A percentile compares a stretch with the other conserved stretches of the same genome.
These are phyloP conservation scores for Panicum hallii DNA, from an alignment of 202 grass and related monocot species.

Conservation along the genomic window DNA sequence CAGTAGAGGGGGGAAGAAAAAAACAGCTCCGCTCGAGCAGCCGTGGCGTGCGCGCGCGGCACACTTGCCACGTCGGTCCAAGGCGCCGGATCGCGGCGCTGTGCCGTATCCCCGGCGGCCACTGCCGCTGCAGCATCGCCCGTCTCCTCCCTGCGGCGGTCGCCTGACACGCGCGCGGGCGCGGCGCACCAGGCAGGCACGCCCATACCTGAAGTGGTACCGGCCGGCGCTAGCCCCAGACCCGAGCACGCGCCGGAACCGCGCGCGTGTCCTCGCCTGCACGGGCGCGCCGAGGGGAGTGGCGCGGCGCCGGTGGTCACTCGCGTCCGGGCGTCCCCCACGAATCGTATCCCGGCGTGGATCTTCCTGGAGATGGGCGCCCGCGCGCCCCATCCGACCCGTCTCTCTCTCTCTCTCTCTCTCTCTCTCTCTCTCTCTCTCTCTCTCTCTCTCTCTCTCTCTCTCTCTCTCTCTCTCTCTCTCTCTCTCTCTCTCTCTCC, in stretches of 20 bases:
- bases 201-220: conserved; percentile 19
- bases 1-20: no score
- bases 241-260: no score
- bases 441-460: no score
- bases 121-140: not conserved
- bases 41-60: no score
- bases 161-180: not conserved
- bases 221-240: not conserved
- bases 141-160: not conserved
- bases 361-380: conserved; percentile 25
- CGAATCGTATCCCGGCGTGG: not conserved
- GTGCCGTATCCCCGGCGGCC: no score
- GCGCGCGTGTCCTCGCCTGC: no score
- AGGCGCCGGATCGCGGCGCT: not conserved
- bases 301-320: no score
- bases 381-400: not conserved
- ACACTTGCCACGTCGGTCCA: not conserved
- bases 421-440: not conserved
- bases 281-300: no score
- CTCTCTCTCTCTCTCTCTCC: not conserved
- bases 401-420: no score
- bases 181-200: not conserved
- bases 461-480: no score
- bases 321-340: no score
- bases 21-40: no score